Evolutionary conservation across 805 yeast genomes (phyloP).

Genomic region (Priceomyces carsonii): DNA sequence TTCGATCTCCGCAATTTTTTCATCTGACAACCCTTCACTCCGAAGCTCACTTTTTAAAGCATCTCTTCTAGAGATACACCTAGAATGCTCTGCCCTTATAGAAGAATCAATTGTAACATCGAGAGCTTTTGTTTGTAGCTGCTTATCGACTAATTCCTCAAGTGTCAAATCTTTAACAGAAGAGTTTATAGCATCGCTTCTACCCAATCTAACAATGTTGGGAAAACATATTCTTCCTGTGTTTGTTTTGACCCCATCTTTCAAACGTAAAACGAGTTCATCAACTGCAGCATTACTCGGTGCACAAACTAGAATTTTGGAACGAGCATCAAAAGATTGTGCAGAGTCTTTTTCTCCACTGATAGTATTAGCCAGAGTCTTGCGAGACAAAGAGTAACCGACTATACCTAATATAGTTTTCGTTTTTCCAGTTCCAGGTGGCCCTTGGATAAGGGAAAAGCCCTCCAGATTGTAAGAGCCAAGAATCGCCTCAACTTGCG

Average conservation of each 20-base stretch:
- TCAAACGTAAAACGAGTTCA: constrained; percentile 82
- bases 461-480: constrained; percentile 71
- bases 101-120: constrained; percentile 43
- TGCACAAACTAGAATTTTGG: constrained; percentile 86
- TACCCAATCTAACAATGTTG: constrained; percentile 79
- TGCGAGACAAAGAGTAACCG: constrained; percentile 64
- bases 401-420: constrained; percentile 92
- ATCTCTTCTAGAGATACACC: constrained; percentile 60
- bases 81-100: constrained; percentile 51
- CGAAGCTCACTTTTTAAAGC: constrained; percentile 43
- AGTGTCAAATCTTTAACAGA: constrained; percentile 81
- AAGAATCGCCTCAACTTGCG: constrained; percentile 89
- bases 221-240: constrained; percentile 59
- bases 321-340: constrained; percentile 13
- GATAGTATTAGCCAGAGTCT: constrained; percentile 17
- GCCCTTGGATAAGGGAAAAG: constrained; percentile 93
- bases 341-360: constrained; percentile 6
- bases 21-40: constrained; percentile 31
- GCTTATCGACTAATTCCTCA: constrained; percentile 79
- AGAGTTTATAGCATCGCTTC: constrained; percentile 82
- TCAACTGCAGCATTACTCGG: constrained; percentile 99
- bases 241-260: constrained; percentile 64
- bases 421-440: constrained; percentile 99
- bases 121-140: constrained; percentile 42
- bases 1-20: constrained; percentile 49